phyloP scores from a whole-genome alignment of 2,329 filamentous ascomycete genomes.

The Diaporthe vaccinii region DNA sequence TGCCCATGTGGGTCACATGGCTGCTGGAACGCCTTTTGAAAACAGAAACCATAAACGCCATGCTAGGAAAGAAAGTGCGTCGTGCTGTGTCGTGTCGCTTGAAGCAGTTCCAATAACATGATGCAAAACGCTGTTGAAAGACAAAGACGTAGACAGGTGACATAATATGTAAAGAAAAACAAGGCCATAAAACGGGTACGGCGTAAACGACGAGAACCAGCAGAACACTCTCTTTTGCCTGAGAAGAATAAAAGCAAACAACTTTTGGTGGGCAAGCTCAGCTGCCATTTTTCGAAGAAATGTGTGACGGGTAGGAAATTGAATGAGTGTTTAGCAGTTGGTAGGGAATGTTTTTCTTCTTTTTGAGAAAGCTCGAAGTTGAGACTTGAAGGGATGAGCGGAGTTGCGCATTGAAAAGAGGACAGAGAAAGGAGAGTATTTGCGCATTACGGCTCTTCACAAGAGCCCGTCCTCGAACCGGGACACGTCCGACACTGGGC shows the following conservation, averaged over 20 bases:
- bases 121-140: neutral
- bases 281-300: neutral
- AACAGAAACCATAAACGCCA: slow-evolving; percentile 34
- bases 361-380: neutral
- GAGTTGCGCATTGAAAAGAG: slow-evolving; percentile 4
- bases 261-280: slow-evolving; percentile 15
- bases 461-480: neutral
- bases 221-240: slow-evolving; percentile 34
- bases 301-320: slow-evolving; percentile 17
- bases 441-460: slow-evolving; percentile 27
- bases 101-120: slow-evolving; percentile 10
- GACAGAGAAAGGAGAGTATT: slow-evolving; percentile 4
- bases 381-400: slow-evolving; percentile 15
- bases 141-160: slow-evolving; percentile 28
- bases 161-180: slow-evolving; percentile 1
- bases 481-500: neutral
- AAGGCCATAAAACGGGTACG: slow-evolving; percentile 1
- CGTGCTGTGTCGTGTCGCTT: slow-evolving; percentile 29
- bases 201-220: slow-evolving; percentile 21
- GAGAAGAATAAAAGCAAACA: slow-evolving; percentile 7
- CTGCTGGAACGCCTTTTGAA: slow-evolving; percentile 8
- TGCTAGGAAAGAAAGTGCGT: slow-evolving; percentile 34
- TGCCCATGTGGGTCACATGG: slow-evolving; percentile 2
- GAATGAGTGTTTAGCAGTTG: slow-evolving; percentile 1
- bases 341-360: slow-evolving; percentile 4